phyloP scores from a whole-genome alignment of 306 rosid species.

The Vigna nakashimae region DNA sequence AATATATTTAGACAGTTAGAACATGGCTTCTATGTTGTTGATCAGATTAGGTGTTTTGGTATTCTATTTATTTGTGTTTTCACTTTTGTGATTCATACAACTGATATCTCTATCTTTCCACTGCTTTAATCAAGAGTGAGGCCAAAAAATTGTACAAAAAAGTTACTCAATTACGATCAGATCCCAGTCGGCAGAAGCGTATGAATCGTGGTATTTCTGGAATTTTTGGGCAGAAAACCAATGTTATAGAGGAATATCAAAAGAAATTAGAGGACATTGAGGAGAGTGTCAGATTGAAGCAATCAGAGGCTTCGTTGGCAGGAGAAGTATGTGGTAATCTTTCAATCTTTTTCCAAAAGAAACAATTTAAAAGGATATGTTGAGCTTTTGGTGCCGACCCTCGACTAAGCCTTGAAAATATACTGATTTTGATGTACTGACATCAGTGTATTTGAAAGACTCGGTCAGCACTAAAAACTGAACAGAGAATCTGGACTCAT shows the following conservation, averaged over 20 bases:
- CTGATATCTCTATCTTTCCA: conserved; percentile 40
- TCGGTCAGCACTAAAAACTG: no score
- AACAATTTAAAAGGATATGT: conserved; percentile 17
- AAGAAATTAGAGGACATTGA: conserved; percentile 75
- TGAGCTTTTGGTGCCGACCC: not conserved
- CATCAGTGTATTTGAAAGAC: no score
- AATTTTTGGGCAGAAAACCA: conserved; percentile 58
- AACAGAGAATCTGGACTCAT: no score
- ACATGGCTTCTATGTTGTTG: conserved; percentile 33
- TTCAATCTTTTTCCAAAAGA: conserved; percentile 15
- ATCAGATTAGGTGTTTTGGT: conserved; percentile 4
- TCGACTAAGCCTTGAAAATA: no score
- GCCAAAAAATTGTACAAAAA: conserved; percentile 60
- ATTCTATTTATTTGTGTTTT: conserved; percentile 24
- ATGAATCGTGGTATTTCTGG: conserved; percentile 57
- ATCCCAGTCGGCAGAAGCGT: conserved; percentile 49
- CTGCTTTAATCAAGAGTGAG: conserved; percentile 58
- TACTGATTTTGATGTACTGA: no score
- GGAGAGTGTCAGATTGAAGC: conserved; percentile 74
- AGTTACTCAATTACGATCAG: conserved; percentile 58
- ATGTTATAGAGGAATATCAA: conserved; percentile 66
- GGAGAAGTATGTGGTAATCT: conserved; percentile 77
- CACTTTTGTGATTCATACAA: conserved; percentile 18
- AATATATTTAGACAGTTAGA: no score
- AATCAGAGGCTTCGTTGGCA: conserved; percentile 68